Percentiles rank a stretch among this genome's conserved stretches.
Conservation (phyloP, 495 filamentous ascomycete species). For the Recurvomyces mirabilis region DNA sequence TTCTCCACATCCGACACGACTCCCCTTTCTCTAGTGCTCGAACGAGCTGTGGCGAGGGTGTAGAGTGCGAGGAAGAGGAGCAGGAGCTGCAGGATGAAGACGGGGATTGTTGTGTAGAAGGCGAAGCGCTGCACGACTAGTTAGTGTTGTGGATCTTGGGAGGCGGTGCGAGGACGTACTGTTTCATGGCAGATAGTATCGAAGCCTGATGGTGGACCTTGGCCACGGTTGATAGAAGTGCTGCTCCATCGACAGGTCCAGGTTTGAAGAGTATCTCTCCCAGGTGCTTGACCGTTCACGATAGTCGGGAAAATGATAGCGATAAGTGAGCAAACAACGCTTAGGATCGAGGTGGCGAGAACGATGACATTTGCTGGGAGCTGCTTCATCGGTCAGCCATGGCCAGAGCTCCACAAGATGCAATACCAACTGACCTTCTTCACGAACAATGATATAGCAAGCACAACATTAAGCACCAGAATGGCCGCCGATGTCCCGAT, state of each 20-base stretch:
- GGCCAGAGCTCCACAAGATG: background rate
- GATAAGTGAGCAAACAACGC: conserved; percentile 21
- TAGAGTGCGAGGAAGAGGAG: conserved; percentile 9
- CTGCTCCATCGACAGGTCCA: conserved; percentile 24
- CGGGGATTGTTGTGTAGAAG: conserved; percentile 19
- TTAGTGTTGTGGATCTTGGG: background rate
- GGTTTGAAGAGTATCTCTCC: conserved; percentile 25
- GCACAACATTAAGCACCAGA: conserved; percentile 21
- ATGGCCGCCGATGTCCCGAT: conserved; percentile 23
- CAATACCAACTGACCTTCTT: conserved; percentile 16
- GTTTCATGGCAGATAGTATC: conserved; percentile 15
- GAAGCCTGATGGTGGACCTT: conserved; percentile 11
- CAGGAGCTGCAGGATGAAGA: conserved; percentile 19
- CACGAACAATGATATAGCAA: conserved; percentile 20
- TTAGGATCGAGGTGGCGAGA: conserved; percentile 22
- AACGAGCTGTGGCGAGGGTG: background rate
- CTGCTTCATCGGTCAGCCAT: background rate
- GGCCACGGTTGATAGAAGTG: conserved; percentile 4
- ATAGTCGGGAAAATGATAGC: conserved; percentile 27
- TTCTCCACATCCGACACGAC: conserved; percentile 10
- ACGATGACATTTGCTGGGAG: conserved; percentile 20
- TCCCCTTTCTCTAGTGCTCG: background rate
- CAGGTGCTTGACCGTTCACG: conserved; percentile 26
- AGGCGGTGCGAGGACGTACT: conserved; percentile 3
- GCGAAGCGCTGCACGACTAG: conserved; percentile 24